These are phyloP conservation scores for Ricinus communis DNA, from an alignment of 345 rosid species.

Conservation along the genomic window DNA sequence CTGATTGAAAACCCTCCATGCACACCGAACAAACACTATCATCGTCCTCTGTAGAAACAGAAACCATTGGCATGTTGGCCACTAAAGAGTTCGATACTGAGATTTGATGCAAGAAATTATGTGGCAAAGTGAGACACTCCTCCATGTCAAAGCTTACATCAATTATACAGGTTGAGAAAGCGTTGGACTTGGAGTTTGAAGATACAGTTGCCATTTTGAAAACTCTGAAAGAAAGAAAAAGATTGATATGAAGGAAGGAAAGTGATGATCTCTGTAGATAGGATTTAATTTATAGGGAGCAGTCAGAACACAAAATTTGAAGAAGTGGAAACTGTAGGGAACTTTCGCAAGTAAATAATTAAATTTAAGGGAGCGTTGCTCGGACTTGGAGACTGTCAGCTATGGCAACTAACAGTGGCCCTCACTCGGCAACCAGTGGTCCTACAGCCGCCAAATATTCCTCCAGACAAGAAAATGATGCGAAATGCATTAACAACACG, in stretches of 20 bases:
- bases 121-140: conserved; percentile 14
- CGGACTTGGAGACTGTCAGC: too few relatives aligned
- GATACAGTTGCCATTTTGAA: background rate
- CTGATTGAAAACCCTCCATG: conserved; percentile 26
- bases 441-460: too few relatives aligned
- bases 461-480: too few relatives aligned
- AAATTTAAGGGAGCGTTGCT: too few relatives aligned
- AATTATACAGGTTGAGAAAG: background rate
- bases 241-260: too few relatives aligned
- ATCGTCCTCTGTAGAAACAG: background rate
- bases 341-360: too few relatives aligned
- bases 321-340: background rate
- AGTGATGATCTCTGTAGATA: too few relatives aligned
- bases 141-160: conserved; percentile 30
- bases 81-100: background rate
- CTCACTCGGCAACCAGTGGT: too few relatives aligned
- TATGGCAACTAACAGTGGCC: too few relatives aligned
- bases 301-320: background rate
- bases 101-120: background rate
- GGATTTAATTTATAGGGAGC: too few relatives aligned
- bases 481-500: too few relatives aligned
- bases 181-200: background rate
- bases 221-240: background rate
- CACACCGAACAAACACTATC: conserved; percentile 27
- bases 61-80: conserved; percentile 18